Conservation (phyloP, 1,284 basidiomycete genomes). For the Ustilago trichophora region DNA sequence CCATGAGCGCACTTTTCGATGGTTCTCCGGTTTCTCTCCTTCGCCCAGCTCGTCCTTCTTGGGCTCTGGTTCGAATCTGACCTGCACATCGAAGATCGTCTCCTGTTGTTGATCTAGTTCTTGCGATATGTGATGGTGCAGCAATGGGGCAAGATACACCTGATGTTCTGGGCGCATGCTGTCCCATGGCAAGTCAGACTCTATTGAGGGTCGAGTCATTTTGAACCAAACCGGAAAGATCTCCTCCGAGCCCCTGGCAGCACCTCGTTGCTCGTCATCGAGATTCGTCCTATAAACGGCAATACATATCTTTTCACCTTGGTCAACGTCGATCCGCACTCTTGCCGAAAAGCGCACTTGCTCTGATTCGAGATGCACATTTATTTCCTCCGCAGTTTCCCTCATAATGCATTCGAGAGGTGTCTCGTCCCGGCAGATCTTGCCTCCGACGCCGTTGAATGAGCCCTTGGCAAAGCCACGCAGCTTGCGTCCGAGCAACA, state of each 20-base stretch:
- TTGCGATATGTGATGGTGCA: not conserved
- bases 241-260: not conserved
- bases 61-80: constrained; percentile 12
- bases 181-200: not conserved
- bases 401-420: constrained; percentile 1
- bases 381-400: constrained; percentile 18
- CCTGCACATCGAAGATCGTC: constrained; percentile 5
- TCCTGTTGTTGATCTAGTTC: not conserved
- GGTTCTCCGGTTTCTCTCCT: constrained; percentile 18
- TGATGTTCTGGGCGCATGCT: constrained; percentile 13
- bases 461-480: constrained; percentile 17
- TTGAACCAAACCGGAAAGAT: not conserved
- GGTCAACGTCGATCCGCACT: constrained; percentile 6
- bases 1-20: constrained; percentile 8
- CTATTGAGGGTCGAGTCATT: not conserved
- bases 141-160: constrained; percentile 2
- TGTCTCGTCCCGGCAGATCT: constrained; percentile 6
- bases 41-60: not conserved
- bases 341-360: constrained; percentile 1
- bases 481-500: constrained; percentile 11
- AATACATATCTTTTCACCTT: constrained; percentile 8
- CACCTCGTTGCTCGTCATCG: not conserved
- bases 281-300: constrained; percentile 1
- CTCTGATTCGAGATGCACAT: not conserved
- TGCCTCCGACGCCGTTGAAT: constrained; percentile 29